These are phyloP conservation scores for Thielaviopsis populi DNA, from an alignment of 2,329 filamentous ascomycete species.

Conservation along the genomic window DNA sequence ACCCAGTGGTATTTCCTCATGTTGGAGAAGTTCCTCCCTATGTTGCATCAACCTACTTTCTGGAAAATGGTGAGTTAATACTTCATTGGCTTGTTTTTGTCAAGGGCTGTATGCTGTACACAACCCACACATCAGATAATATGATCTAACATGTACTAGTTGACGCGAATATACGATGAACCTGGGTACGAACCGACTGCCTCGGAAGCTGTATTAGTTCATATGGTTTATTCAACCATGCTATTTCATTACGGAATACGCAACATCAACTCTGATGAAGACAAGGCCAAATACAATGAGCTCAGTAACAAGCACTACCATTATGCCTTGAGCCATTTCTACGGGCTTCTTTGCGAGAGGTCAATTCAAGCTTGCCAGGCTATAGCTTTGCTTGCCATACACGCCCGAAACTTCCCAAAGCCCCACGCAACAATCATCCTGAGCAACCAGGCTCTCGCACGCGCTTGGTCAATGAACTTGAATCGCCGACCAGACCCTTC, in stretches of 20 bases:
- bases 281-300: conserved; percentile 41
- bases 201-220: conserved; percentile 53
- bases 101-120: background rate
- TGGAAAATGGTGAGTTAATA: conserved; percentile 43
- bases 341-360: conserved; percentile 45
- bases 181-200: conserved; percentile 43
- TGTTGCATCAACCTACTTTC: conserved; percentile 64
- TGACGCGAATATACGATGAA: conserved; percentile 56
- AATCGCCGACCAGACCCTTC: conserved; percentile 44
- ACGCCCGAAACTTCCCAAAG: conserved; percentile 65
- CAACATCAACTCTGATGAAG: conserved; percentile 42
- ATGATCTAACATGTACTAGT: conserved; percentile 25
- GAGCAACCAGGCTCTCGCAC: conserved; percentile 46
- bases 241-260: conserved; percentile 63
- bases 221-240: conserved; percentile 68
- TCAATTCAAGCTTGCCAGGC: conserved; percentile 57
- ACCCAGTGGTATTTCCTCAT: conserved; percentile 62
- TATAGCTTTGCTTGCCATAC: conserved; percentile 52
- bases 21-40: conserved; percentile 54
- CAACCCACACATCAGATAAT: background rate
- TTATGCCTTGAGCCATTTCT: conserved; percentile 54
- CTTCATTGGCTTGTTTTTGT: too few relatives aligned
- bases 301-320: conserved; percentile 67
- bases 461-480: conserved; percentile 60
- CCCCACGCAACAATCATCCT: conserved; percentile 60